Evolutionary conservation across 1,139 yeast genomes (phyloP).

Genomic region (Zhuliangozyma blackwelliae): DNA sequence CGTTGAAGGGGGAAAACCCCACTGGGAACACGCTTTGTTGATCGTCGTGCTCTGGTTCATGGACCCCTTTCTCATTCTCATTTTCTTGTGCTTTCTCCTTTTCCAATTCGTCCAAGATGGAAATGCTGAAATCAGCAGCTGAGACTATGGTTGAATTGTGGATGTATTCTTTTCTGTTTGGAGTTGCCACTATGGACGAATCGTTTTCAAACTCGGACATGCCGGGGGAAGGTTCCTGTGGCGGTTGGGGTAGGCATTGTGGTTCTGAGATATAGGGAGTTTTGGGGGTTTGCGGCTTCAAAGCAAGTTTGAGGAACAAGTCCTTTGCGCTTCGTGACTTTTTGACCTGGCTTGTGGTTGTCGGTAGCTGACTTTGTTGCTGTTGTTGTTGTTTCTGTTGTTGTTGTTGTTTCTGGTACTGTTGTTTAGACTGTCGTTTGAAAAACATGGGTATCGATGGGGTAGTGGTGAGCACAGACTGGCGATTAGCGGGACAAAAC

Average conservation of each 20-base stretch:
- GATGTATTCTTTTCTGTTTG: slow-evolving; percentile 2
- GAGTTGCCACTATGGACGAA: slow-evolving; percentile 1
- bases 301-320: slow-evolving; percentile 6
- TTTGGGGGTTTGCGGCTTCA: background rate
- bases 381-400: no score
- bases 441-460: slow-evolving; percentile 1
- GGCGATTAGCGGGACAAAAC: no score
- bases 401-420: no score
- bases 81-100: no score
- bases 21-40: slow-evolving; percentile 1
- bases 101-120: no score
- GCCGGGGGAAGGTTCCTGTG: background rate
- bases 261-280: background rate
- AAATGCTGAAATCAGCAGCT: no score
- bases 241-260: background rate
- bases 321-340: slow-evolving; percentile 9
- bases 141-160: background rate
- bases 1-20: no score
- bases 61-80: no score
- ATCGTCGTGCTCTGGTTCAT: background rate
- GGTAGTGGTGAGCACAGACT: no score
- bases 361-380: background rate
- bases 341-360: slow-evolving; percentile 1
- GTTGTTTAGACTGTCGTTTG: slow-evolving; percentile 1
- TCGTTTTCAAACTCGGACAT: slow-evolving; percentile 6